These are phyloP conservation scores for Chytriomyces sp. DNA, from an alignment of 192 early-diverging fungal genomes.

Conservation along the genomic window DNA sequence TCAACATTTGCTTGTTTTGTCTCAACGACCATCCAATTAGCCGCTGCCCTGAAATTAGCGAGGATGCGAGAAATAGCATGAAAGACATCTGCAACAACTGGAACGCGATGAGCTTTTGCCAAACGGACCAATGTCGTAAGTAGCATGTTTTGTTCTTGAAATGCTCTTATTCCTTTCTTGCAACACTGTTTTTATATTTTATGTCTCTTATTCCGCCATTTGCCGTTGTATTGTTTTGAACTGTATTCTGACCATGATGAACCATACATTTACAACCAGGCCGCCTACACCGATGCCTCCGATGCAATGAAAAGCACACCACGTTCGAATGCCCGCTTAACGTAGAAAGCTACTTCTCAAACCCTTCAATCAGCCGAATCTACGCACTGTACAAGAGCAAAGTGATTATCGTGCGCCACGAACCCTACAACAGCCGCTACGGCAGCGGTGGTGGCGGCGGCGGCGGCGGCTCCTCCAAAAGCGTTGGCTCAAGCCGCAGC, in stretches of 20 bases:
- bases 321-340: slow-evolving; percentile 35
- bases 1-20: slow-evolving; percentile 36
- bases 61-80: slow-evolving; percentile 25
- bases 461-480: not conserved
- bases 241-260: not conserved
- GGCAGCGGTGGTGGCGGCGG: not conserved
- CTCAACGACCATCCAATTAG: slow-evolving; percentile 26
- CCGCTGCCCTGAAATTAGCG: slow-evolving; percentile 30
- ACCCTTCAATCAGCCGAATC: slow-evolving; percentile 27
- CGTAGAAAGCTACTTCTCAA: slow-evolving; percentile 5
- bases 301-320: slow-evolving; percentile 33
- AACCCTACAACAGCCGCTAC: slow-evolving; percentile 23
- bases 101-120: slow-evolving; percentile 35
- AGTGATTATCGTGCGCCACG: slow-evolving; percentile 33
- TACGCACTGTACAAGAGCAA: slow-evolving; percentile 23
- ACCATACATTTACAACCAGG: not conserved
- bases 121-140: slow-evolving; percentile 36
- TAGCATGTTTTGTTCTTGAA: not conserved
- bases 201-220: not conserved
- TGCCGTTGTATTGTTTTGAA: not conserved
- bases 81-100: slow-evolving; percentile 36
- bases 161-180: not conserved
- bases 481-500: not conserved
- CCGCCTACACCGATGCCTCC: slow-evolving; percentile 21
- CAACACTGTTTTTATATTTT: not conserved